Evolutionary conservation across 2,329 filamentous ascomycete genomes (phyloP).

Genomic region (Leptographium flavum): DNA sequence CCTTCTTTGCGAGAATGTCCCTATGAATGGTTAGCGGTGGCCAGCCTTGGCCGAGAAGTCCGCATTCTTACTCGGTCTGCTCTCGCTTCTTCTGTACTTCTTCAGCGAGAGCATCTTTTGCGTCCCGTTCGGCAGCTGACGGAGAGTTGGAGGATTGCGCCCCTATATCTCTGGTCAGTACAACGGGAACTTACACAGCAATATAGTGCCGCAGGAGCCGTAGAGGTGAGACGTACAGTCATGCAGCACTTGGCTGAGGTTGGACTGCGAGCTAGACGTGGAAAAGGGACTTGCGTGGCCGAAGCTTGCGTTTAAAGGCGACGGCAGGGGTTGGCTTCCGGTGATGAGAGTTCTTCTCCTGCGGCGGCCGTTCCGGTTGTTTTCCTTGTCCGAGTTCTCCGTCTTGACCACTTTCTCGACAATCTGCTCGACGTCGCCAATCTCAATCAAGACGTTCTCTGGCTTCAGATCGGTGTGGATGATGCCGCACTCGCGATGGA

Average conservation of each 20-base stretch:
- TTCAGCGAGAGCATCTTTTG: conserved; percentile 25
- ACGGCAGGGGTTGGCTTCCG: conserved; percentile 89
- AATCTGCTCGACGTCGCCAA: conserved; percentile 96
- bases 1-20: conserved; percentile 80
- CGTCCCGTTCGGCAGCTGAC: conserved; percentile 16
- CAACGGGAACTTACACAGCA: background rate
- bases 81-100: conserved; percentile 73
- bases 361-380: conserved; percentile 80
- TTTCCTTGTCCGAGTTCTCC: conserved; percentile 62
- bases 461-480: conserved; percentile 97
- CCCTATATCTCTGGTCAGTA: background rate
- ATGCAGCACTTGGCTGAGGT: conserved; percentile 71
- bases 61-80: conserved; percentile 68
- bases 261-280: conserved; percentile 50
- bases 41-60: background rate
- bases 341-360: conserved; percentile 89
- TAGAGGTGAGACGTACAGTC: conserved; percentile 27
- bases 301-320: conserved; percentile 85
- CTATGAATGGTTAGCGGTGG: conserved; percentile 26
- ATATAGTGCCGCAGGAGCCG: background rate
- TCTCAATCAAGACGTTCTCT: conserved; percentile 96
- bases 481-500: conserved; percentile 95
- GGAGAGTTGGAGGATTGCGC: background rate
- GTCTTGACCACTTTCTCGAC: conserved; percentile 92
- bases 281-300: conserved; percentile 61